Conservation (phyloP, 2,329 filamentous ascomycete genomes). For the Diplodia intermedia region DNA sequence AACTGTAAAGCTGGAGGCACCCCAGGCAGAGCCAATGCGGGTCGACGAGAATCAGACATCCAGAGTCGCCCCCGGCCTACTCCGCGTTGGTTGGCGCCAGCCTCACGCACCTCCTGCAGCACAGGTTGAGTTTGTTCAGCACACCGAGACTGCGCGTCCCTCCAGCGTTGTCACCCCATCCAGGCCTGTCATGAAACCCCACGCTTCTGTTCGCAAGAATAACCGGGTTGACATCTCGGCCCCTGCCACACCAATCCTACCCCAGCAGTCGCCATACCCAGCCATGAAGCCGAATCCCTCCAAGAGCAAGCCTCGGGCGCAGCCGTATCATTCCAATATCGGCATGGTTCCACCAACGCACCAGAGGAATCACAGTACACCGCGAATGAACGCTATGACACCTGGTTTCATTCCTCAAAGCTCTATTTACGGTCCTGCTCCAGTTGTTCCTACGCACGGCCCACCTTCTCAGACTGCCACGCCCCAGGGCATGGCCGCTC, state of each 20-base stretch:
- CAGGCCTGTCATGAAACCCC: no score
- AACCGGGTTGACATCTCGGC: neutral
- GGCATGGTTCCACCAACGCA: neutral
- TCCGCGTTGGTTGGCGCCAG: conserved; percentile 3
- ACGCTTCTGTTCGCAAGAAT: neutral
- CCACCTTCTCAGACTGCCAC: neutral
- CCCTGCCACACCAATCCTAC: neutral
- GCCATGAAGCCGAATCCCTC: neutral
- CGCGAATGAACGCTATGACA: conserved; percentile 15
- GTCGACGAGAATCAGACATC: neutral
- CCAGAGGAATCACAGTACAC: neutral
- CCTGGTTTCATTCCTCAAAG: conserved; percentile 11
- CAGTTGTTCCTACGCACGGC: neutral
- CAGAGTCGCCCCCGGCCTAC: neutral
- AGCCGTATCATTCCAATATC: neutral
- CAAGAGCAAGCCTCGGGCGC: neutral
- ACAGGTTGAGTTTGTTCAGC: neutral
- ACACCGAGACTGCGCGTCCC: no score
- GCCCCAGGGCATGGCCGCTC: neutral
- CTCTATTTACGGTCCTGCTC: neutral
- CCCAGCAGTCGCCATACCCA: neutral
- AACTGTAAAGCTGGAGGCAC: neutral
- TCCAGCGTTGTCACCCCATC: neutral
- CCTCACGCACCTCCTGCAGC: neutral
- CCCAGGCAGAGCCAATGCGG: neutral